A percentile compares a stretch with the other conserved stretches of the same genome.
These are phyloP conservation scores for Penicillium sp. DNA, from an alignment of 2,329 filamentous ascomycete genomes.

Conservation along the genomic window DNA sequence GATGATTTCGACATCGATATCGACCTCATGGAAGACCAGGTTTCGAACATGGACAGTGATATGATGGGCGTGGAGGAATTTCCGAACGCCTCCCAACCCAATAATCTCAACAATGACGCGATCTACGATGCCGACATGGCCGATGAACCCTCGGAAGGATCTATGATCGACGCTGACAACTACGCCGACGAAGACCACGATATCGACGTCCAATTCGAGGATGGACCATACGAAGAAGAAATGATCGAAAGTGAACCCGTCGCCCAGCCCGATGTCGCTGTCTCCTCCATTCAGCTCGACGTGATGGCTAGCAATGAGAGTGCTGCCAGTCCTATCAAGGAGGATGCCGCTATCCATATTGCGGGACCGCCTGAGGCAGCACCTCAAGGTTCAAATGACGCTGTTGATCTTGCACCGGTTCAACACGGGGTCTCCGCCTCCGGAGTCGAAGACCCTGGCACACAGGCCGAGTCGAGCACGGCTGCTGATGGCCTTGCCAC, in stretches of 20 bases:
- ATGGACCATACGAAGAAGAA: conserved; percentile 37
- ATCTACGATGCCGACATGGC: conserved; percentile 47
- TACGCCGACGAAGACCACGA: conserved; percentile 27
- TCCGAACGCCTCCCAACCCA: conserved; percentile 30
- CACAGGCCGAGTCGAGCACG: background rate
- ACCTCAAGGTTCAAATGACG: conserved; percentile 4
- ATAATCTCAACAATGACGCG: conserved; percentile 30
- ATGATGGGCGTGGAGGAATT: conserved; percentile 43
- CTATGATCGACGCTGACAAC: conserved; percentile 38
- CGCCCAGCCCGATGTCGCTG: conserved; percentile 33
- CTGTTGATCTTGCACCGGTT: background rate
- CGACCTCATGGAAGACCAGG: conserved; percentile 54
- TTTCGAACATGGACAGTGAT: conserved; percentile 54
- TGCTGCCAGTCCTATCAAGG: conserved; percentile 2
- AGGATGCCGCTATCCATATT: conserved; percentile 5
- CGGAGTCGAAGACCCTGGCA: background rate
- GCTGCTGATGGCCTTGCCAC: conserved; percentile 1
- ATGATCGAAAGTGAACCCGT: conserved; percentile 42
- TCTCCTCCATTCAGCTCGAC: conserved; percentile 24
- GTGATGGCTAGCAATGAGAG: conserved; percentile 6
- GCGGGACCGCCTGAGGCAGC: conserved; percentile 4
- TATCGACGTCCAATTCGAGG: conserved; percentile 32
- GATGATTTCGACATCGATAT: conserved; percentile 60
- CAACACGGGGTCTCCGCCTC: background rate
- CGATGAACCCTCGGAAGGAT: conserved; percentile 42